phyloP scores from a whole-genome alignment of 2,329 filamentous ascomycete genomes.

The Colletotrichum melonis region DNA sequence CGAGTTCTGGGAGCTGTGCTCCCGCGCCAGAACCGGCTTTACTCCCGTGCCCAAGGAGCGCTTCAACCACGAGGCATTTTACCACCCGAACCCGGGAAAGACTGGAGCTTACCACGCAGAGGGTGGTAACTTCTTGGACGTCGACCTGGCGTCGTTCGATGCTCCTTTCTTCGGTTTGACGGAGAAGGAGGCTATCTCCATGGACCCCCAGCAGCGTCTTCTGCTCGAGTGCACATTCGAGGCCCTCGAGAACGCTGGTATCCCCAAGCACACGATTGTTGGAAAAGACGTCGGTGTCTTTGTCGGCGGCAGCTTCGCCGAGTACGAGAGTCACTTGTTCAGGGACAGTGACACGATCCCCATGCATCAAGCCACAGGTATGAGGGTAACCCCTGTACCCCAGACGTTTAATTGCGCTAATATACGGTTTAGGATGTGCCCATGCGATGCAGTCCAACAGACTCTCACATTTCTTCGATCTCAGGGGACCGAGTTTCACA shows the following conservation, averaged over 20 bases:
- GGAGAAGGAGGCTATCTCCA: constrained; percentile 60
- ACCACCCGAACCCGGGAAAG: constrained; percentile 56
- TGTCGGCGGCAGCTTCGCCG: constrained; percentile 58
- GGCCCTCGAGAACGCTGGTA: constrained; percentile 63
- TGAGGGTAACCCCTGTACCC: constrained; percentile 34
- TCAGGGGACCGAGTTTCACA: constrained; percentile 64
- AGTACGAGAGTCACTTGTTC: constrained; percentile 59
- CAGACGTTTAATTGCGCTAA: constrained; percentile 28
- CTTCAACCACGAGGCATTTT: constrained; percentile 56
- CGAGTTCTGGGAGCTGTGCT: constrained; percentile 58
- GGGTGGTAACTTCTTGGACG: constrained; percentile 56
- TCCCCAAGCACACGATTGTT: constrained; percentile 58
- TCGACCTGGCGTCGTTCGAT: constrained; percentile 60
- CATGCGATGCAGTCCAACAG: constrained; percentile 65
- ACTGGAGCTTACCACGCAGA: constrained; percentile 44
- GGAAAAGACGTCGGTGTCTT: constrained; percentile 63
- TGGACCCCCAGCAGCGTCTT: constrained; percentile 67
- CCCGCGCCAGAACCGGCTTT: constrained; percentile 53
- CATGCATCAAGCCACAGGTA: constrained; percentile 64
- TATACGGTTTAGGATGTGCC: constrained; percentile 51
- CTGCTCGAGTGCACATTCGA: constrained; percentile 66
- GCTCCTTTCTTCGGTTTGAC: constrained; percentile 65
- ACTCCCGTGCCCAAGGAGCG: constrained; percentile 56
- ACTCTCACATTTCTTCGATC: constrained; percentile 66
- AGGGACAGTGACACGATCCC: constrained; percentile 59